Conservation (phyloP, 345 rosid genomes). For the Gossypium australe region DNA sequence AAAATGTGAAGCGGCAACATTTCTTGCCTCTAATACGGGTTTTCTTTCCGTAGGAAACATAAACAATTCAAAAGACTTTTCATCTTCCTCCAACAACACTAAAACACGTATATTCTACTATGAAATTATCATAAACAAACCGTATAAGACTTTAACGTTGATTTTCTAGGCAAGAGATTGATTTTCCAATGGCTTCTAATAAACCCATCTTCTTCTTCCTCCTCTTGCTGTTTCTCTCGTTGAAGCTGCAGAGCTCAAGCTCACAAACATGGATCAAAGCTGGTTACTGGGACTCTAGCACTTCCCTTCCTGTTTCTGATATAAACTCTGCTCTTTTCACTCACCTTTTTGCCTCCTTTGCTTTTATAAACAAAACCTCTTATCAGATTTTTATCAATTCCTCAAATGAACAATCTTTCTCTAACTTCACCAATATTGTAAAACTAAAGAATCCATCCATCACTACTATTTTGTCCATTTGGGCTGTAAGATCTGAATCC, state of each 20-base stretch:
- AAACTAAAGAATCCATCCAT: no score
- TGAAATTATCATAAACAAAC: not conserved
- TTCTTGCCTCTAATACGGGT: no score
- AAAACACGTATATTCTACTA: not conserved
- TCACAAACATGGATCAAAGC: conserved; percentile 43
- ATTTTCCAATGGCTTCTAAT: conserved; percentile 8
- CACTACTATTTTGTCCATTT: no score
- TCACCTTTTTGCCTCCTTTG: no score
- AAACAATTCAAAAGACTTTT: not conserved
- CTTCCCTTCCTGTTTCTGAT: conserved; percentile 27
- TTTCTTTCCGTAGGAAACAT: not conserved
- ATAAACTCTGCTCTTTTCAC: no score
- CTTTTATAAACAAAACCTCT: no score
- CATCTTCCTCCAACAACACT: not conserved
- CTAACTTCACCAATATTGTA: no score
- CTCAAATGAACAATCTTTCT: no score
- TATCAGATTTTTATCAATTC: no score
- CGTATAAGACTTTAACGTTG: not conserved
- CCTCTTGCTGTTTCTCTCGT: not conserved
- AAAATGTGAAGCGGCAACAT: not conserved
- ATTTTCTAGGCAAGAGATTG: not conserved
- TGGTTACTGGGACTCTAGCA: conserved; percentile 42
- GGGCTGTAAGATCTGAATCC: no score
- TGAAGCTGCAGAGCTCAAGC: not conserved
- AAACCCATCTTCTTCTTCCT: not conserved